Evolutionary conservation across 2,329 filamentous ascomycete species (phyloP), one percentile per base, ranked within the genome.

Genomic region (Cytospora piceicola): DNA sequence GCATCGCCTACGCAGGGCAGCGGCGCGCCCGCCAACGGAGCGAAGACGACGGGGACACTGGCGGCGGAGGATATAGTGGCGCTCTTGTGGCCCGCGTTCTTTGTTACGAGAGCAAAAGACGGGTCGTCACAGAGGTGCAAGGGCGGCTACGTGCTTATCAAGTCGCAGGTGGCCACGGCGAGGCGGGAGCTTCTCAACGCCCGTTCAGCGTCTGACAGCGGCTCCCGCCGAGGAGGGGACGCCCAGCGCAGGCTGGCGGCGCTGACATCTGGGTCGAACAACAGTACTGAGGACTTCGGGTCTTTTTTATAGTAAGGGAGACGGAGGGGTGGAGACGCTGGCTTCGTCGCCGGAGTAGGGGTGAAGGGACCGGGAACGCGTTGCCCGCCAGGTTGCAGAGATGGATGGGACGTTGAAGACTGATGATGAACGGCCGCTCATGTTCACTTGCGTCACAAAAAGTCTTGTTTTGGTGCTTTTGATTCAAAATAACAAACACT

Each of bases 361-460:
- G n/a, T 4, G 12, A 52, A 2, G 12, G n/a, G 57, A 20, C 22
- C 24, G 17, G 14, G 20, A 20, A 34, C 17, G 57, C 20, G 4
- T 36, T 59, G 30, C 57, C 57, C 11, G 39, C 29, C 29, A 59
- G 57, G 11, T 20, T 59, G 57, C 34, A 24, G 36, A 59, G 57
- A 24, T 59, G 57, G 57, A 59, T 59, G 27, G 29, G 3, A 20
- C 20, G 20, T n/a, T 58, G 36, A 42, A 15, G 15, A 51, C 8
- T 29, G 12, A n/a, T 29, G 29, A 29, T 54, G 3, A 54, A 30
- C 20, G 52, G 52, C 17, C 39, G 39, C 14, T 32, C 30, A 17
- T 15, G 3, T 1, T 53, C 14, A 17, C 4, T 29, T 17, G 14
- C 4, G 24, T 49, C 11, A 46, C 20, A n/a, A 2, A 17, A 42